Evolutionary conservation across 176 grass and related monocot species (phyloP).

Genomic region (Cocos nucifera): DNA sequence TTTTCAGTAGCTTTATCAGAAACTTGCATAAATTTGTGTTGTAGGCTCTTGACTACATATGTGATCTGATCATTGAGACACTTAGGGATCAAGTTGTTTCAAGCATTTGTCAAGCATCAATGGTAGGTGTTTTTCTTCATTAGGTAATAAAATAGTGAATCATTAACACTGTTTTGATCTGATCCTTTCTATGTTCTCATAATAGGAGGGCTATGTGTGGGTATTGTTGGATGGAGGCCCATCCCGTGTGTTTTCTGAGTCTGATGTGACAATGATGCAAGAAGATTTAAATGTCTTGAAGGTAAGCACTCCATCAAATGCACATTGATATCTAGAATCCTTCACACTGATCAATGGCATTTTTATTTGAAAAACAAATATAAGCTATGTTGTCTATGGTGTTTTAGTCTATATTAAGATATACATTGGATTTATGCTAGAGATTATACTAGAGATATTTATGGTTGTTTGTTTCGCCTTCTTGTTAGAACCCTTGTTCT

Average conservation of each 20-base stretch:
- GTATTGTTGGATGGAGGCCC: conserved; percentile 87
- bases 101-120: conserved; percentile 69
- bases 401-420: no score
- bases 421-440: no score
- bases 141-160: neutral
- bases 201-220: conserved; percentile 76
- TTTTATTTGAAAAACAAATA: no score
- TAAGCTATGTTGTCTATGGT: no score
- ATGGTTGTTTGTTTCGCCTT: no score
- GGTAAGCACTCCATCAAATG: conserved; percentile 29
- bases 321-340: neutral
- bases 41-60: conserved; percentile 78
- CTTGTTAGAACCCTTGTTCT: no score
- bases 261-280: conserved; percentile 64
- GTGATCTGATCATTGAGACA: conserved; percentile 68
- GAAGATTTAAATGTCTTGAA: conserved; percentile 70
- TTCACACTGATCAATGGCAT: no score
- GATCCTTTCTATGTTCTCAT: conserved; percentile 10
- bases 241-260: conserved; percentile 64
- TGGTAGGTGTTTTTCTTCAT: conserved; percentile 36
- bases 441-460: no score
- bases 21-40: conserved; percentile 7
- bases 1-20: neutral
- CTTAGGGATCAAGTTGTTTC: conserved; percentile 80
- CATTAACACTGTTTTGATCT: conserved; percentile 11